These are phyloP conservation scores for Xylaria multiplex DNA, from an alignment of 2,329 filamentous ascomycete genomes.

Conservation along the genomic window DNA sequence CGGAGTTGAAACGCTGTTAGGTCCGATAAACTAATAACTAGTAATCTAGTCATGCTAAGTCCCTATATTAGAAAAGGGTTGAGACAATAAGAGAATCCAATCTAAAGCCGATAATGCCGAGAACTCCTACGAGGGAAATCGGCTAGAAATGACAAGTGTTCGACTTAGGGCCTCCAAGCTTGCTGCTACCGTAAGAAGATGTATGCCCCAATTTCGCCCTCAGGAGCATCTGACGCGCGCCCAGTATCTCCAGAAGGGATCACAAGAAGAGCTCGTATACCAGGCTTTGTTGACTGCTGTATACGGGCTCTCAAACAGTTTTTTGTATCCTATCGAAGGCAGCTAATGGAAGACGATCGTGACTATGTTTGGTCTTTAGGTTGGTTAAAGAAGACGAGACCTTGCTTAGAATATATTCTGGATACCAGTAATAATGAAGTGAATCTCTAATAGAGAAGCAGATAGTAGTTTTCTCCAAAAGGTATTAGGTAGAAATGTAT, in stretches of 20 bases:
- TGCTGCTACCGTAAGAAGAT: background rate
- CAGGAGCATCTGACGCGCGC: conserved; percentile 10
- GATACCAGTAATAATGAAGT: too few species aligned
- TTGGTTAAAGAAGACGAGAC: too few species aligned
- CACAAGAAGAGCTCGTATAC: background rate
- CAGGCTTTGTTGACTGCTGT: background rate
- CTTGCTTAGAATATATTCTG: too few species aligned
- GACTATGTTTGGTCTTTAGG: background rate
- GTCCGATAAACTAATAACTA: background rate
- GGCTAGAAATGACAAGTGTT: background rate
- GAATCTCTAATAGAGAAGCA: too few species aligned
- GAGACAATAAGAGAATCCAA: background rate
- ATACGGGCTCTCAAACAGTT: background rate
- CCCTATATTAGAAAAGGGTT: background rate
- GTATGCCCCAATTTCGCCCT: conserved; percentile 16
- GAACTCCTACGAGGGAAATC: background rate
- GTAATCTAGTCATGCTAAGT: background rate
- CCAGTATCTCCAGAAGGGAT: conserved; percentile 3
- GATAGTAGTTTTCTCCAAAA: too few species aligned
- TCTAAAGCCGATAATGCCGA: background rate
- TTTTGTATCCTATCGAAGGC: background rate
- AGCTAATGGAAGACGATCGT: background rate
- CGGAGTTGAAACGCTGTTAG: background rate
- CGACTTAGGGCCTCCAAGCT: background rate
- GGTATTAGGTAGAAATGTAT: too few species aligned